Evolutionary conservation across 2,329 filamentous ascomycete species (phyloP).

Genomic region (Cytospora chrysosperma): DNA sequence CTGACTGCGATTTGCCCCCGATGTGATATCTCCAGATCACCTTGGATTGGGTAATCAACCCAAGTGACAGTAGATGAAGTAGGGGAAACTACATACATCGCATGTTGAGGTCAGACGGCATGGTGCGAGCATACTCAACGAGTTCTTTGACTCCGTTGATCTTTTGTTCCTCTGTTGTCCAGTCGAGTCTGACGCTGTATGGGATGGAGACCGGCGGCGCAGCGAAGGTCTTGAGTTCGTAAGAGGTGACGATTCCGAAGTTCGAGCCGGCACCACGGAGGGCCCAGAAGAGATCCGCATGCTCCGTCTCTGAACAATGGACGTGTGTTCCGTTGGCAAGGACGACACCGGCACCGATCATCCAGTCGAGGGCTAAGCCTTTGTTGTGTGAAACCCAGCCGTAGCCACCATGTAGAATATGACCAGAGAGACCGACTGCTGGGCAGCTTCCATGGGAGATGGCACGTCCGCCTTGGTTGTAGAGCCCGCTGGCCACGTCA

Average conservation of each 20-base stretch:
- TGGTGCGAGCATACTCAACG: slow-evolving; percentile 33
- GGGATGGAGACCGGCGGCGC: slow-evolving; percentile 36
- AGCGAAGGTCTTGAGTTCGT: slow-evolving; percentile 40
- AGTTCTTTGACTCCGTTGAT: slow-evolving; percentile 31
- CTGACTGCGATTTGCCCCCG: not conserved
- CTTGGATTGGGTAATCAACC: too few relatives aligned
- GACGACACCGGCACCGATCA: slow-evolving; percentile 37
- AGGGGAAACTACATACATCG: slow-evolving; percentile 37
- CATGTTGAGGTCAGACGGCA: slow-evolving; percentile 44
- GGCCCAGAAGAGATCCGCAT: slow-evolving; percentile 44
- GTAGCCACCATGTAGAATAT: slow-evolving; percentile 41
- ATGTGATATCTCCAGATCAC: too few relatives aligned
- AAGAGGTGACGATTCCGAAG: slow-evolving; percentile 41
- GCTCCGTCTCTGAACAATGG: slow-evolving; percentile 35
- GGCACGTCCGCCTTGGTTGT: slow-evolving; percentile 39
- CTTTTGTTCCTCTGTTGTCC: slow-evolving; percentile 31
- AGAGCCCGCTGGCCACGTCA: slow-evolving; percentile 42
- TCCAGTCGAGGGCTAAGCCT: slow-evolving; percentile 37
- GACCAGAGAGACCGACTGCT: slow-evolving; percentile 42
- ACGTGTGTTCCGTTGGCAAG: slow-evolving; percentile 39
- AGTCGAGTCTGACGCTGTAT: slow-evolving; percentile 32
- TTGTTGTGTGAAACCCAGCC: slow-evolving; percentile 39
- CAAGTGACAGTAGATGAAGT: slow-evolving; percentile 27
- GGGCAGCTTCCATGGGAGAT: slow-evolving; percentile 54
- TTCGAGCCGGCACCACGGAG: slow-evolving; percentile 41